Conservation (phyloP, 1,284 basidiomycete species). For the Agaricales sp. region DNA sequence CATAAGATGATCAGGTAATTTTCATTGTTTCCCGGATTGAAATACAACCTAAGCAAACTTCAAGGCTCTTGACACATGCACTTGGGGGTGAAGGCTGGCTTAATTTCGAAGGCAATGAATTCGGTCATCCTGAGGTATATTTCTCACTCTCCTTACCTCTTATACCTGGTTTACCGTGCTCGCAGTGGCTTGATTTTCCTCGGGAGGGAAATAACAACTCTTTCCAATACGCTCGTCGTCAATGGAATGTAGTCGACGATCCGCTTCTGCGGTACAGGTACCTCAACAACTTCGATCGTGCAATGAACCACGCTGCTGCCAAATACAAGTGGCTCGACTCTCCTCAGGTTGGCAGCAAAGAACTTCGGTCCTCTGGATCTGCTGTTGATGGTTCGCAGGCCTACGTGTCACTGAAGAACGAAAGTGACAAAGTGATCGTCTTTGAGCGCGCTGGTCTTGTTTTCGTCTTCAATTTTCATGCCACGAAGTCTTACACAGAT, state of each 20-base stretch:
- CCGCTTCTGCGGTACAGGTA: conserved; percentile 80
- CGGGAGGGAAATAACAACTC: conserved; percentile 91
- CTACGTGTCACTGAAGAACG: conserved; percentile 89
- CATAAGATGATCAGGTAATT: conserved; percentile 96
- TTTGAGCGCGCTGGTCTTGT: conserved; percentile 89
- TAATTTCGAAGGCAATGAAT: conserved; percentile 98
- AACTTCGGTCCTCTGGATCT: not conserved
- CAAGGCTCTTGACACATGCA: conserved; percentile 80
- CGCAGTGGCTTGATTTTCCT: conserved; percentile 96
- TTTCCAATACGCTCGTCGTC: conserved; percentile 91
- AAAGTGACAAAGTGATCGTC: conserved; percentile 85
- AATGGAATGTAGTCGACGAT: conserved; percentile 95
- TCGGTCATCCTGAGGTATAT: conserved; percentile 87
- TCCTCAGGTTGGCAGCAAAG: conserved; percentile 47
- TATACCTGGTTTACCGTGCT: conserved; percentile 3
- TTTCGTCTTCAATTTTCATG: conserved; percentile 97
- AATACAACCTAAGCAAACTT: not conserved
- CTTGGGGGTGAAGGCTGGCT: conserved; percentile 96
- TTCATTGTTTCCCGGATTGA: not conserved
- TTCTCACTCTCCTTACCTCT: conserved; percentile 1
- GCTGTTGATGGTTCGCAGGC: conserved; percentile 35
- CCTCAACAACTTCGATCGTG: conserved; percentile 86
- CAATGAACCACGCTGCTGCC: conserved; percentile 85
- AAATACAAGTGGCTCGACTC: conserved; percentile 80
- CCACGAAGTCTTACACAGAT: conserved; percentile 80